Conservation (phyloP, 116 monocot genomes). For the Thalassia testudinum region DNA sequence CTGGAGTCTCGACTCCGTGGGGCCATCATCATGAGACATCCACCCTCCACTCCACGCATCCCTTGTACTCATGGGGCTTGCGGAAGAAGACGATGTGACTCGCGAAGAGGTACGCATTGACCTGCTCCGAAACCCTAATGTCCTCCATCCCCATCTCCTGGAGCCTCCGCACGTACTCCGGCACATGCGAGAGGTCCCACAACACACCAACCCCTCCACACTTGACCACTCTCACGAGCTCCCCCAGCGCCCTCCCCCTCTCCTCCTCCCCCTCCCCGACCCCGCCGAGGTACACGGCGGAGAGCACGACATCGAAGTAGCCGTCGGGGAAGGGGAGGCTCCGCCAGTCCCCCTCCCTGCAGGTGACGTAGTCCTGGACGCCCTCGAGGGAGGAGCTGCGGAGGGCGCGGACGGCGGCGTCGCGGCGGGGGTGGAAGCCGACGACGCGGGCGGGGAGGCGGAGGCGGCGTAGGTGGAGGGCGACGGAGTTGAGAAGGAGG, state of each 20-base stretch:
- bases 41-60: neutral
- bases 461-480: conserved; percentile 42
- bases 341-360: conserved; percentile 58
- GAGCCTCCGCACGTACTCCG: conserved; percentile 32
- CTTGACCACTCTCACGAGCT: conserved; percentile 61
- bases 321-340: conserved; percentile 51
- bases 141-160: conserved; percentile 68
- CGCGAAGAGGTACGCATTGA: conserved; percentile 35
- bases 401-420: conserved; percentile 34
- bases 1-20: neutral
- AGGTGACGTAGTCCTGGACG: conserved; percentile 70
- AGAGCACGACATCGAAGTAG: conserved; percentile 68
- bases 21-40: too few species aligned
- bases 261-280: conserved; percentile 23
- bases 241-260: conserved; percentile 39
- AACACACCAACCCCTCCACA: conserved; percentile 54
- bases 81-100: conserved; percentile 64
- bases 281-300: conserved; percentile 28
- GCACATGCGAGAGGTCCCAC: conserved; percentile 41
- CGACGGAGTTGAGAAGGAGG: conserved; percentile 52
- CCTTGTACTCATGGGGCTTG: conserved; percentile 18
- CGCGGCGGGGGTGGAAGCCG: conserved; percentile 30
- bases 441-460: conserved; percentile 39
- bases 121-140: conserved; percentile 37
- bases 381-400: conserved; percentile 43